Percentiles rank a stretch among this genome's conserved stretches.
phyloP scores from a whole-genome alignment of 106 monocot genomes.

The Dendrobium chrysotoxum region DNA sequence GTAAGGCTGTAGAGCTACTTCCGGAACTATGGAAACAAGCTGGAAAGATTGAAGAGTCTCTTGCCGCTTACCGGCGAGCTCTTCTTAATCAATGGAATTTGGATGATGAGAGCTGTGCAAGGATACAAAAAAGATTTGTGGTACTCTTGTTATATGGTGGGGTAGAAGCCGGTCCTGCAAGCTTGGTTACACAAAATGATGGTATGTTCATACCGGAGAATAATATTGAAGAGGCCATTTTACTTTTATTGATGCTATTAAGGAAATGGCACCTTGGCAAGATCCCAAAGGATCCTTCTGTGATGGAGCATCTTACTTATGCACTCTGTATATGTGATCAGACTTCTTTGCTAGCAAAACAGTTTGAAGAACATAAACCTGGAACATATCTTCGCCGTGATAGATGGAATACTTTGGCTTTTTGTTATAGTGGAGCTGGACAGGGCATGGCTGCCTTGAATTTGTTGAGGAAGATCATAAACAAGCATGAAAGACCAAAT shows the following conservation, averaged over 20 bases:
- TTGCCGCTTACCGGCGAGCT: slow-evolving; percentile 62
- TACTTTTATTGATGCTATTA: slow-evolving; percentile 75
- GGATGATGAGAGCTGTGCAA: slow-evolving; percentile 58
- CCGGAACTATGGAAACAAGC: slow-evolving; percentile 95
- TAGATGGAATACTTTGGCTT: slow-evolving; percentile 80
- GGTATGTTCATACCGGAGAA: slow-evolving; percentile 76
- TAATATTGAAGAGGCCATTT: slow-evolving; percentile 85
- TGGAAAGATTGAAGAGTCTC: slow-evolving; percentile 53
- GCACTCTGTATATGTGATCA: slow-evolving; percentile 75
- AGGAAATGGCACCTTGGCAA: slow-evolving; percentile 83
- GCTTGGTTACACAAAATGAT: slow-evolving; percentile 68
- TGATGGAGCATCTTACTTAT: slow-evolving; percentile 89
- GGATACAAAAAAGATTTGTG: slow-evolving; percentile 85
- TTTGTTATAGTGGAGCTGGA: slow-evolving; percentile 57
- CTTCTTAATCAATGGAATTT: slow-evolving; percentile 87
- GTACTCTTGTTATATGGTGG: slow-evolving; percentile 71
- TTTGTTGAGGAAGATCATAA: slow-evolving; percentile 65
- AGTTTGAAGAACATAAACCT: slow-evolving; percentile 78
- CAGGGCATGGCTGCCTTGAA: slow-evolving; percentile 62
- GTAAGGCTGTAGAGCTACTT: slow-evolving; percentile 81
- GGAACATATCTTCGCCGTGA: slow-evolving; percentile 71
- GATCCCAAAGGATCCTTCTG: slow-evolving; percentile 72
- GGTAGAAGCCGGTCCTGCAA: slow-evolving; percentile 55
- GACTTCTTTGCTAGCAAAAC: slow-evolving; percentile 62
- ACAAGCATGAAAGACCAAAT: slow-evolving; percentile 67